phyloP scores from a whole-genome alignment of 164 flowering plant genomes.

The Vitis vinifera region DNA sequence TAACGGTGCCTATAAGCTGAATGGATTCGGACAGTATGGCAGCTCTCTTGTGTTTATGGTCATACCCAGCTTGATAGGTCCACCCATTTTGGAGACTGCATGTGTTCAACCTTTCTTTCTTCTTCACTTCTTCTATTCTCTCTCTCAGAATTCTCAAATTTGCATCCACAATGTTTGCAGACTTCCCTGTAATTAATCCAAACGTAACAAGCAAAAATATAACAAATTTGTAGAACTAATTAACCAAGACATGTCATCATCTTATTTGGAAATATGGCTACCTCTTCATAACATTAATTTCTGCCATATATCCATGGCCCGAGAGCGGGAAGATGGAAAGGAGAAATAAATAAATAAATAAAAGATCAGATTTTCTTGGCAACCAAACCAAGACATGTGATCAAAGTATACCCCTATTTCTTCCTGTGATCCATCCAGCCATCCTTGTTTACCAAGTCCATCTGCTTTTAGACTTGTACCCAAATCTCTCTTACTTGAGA shows the following conservation, averaged over 20 bases:
- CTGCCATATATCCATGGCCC: too few species aligned
- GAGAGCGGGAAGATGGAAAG: not conserved
- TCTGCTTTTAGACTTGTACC: not conserved
- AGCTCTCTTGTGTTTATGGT: slow-evolving; percentile 9
- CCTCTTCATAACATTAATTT: too few species aligned
- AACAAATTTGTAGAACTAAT: not conserved
- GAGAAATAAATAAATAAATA: not conserved
- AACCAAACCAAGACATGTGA: not conserved
- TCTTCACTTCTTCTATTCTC: slow-evolving; percentile 28
- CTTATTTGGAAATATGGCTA: too few species aligned
- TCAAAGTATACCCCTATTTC: not conserved
- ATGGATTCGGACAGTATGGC: slow-evolving; percentile 9
- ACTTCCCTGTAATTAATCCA: slow-evolving; percentile 19
- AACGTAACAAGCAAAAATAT: not conserved
- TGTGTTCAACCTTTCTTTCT: slow-evolving; percentile 15
- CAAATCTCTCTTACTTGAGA: not conserved
- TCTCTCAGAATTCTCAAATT: slow-evolving; percentile 24
- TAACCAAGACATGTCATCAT: not conserved
- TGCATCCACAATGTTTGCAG: slow-evolving; percentile 25
- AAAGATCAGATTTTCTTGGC: not conserved
- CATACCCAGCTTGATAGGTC: slow-evolving; percentile 21
- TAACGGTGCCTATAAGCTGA: slow-evolving; percentile 12
- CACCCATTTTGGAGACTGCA: slow-evolving; percentile 16
- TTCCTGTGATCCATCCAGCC: not conserved
- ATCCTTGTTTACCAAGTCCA: not conserved